A percentile compares a stretch with the other conserved stretches of the same genome.
These are phyloP conservation scores for Helicocarpus griseus DNA, from an alignment of 2,329 filamentous ascomycete genomes.

Conservation along the genomic window DNA sequence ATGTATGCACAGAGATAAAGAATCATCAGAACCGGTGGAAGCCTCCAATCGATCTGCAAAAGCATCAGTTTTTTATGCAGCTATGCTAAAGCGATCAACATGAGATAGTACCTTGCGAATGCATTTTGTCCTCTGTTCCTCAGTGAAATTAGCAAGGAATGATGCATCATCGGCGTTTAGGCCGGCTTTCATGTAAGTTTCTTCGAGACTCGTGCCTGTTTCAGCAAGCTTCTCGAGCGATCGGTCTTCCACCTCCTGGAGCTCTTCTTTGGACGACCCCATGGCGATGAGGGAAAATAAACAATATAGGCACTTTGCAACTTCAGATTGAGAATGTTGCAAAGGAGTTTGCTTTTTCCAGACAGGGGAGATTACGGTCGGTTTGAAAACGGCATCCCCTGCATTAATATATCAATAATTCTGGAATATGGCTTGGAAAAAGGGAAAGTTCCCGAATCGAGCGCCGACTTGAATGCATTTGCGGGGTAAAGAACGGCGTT, in stretches of 20 bases:
- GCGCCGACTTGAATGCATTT: neutral
- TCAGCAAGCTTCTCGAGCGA: conserved; percentile 6
- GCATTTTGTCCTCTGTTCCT: conserved; percentile 21
- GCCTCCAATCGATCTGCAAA: conserved; percentile 7
- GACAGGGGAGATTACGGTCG: neutral
- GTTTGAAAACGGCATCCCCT: neutral
- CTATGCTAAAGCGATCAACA: too few species aligned
- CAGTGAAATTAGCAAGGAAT: conserved; percentile 23
- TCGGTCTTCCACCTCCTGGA: conserved; percentile 1
- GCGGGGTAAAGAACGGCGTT: neutral
- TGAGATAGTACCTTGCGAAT: conserved; percentile 22
- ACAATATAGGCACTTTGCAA: neutral
- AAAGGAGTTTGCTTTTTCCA: neutral
- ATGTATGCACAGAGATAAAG: conserved; percentile 11
- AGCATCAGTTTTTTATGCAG: too few species aligned
- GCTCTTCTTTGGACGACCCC: neutral
- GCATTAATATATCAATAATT: neutral
- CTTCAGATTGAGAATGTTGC: neutral
- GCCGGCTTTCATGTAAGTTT: conserved; percentile 6
- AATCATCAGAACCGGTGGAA: conserved; percentile 4
- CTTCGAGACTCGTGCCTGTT: conserved; percentile 4
- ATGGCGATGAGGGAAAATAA: neutral
- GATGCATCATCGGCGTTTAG: conserved; percentile 20
- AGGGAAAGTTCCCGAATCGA: too few species aligned
- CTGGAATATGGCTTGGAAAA: neutral